Conservation (phyloP, 116 monocot species). For the Posidonia oceanica region DNA sequence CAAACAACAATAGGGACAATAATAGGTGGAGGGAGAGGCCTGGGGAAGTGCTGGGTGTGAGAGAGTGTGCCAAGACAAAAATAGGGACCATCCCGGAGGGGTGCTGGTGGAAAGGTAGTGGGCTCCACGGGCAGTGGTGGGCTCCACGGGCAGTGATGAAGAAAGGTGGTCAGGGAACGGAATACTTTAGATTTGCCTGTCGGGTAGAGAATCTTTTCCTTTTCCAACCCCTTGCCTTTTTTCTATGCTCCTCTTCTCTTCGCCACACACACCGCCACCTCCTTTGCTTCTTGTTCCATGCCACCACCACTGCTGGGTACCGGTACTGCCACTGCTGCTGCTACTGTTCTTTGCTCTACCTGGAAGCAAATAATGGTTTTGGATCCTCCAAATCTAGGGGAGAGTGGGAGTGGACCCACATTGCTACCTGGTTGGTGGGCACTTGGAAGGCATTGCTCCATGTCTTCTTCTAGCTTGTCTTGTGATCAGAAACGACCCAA, state of each 20-base stretch:
- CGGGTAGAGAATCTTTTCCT: slow-evolving; percentile 7
- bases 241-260: neutral
- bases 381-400: slow-evolving; percentile 4
- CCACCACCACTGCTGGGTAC: neutral
- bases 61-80: too few species aligned
- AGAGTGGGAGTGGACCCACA: neutral
- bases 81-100: too few species aligned
- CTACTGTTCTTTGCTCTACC: neutral
- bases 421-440: slow-evolving; percentile 3
- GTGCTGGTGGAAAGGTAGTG: neutral
- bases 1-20: too few species aligned
- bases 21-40: too few species aligned
- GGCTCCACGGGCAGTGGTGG: slow-evolving; percentile 5
- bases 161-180: neutral
- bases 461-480: slow-evolving; percentile 2
- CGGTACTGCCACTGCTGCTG: neutral
- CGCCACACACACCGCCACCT: too few species aligned
- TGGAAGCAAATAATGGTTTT: neutral
- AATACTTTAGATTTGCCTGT: slow-evolving; percentile 11
- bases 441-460: neutral
- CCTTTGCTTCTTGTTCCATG: neutral
- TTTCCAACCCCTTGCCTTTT: neutral
- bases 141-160: neutral
- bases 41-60: neutral
- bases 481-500: too few species aligned